phyloP scores from a whole-genome alignment of 164 flowering plant species.

The Macadamia integrifolia region DNA sequence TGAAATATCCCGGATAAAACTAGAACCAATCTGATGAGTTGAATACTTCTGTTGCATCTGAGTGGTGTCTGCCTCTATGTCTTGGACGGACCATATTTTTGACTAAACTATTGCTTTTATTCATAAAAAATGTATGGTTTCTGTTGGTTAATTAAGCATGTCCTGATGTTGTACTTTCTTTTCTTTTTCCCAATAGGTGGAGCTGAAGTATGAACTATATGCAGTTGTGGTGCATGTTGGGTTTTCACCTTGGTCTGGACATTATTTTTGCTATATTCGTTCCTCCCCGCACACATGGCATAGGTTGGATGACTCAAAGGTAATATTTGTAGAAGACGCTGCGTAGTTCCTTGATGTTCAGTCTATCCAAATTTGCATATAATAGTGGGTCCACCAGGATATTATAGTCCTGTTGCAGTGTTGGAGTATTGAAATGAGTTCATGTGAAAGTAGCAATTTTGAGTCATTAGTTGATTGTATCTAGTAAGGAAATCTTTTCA shows the following conservation, averaged over 20 bases:
- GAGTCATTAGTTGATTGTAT: background rate
- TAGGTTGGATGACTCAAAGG: conserved; percentile 73
- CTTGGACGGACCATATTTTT: background rate
- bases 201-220: conserved; percentile 64
- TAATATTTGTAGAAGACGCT: conserved; percentile 16
- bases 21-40: too few species aligned
- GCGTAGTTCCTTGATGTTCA: background rate
- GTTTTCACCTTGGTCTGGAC: conserved; percentile 51
- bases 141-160: too few species aligned
- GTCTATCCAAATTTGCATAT: background rate
- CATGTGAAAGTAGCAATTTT: background rate
- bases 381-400: background rate
- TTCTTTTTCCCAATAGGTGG: conserved; percentile 25
- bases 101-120: background rate
- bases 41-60: too few species aligned
- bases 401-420: background rate
- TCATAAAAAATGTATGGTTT: too few species aligned
- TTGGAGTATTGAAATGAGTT: background rate
- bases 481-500: background rate
- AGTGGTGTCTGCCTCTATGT: too few species aligned
- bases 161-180: too few species aligned
- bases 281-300: conserved; percentile 68
- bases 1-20: too few species aligned
- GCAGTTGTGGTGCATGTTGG: conserved; percentile 83
- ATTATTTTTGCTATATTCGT: conserved; percentile 71